Evolutionary conservation across 768 basidiomycete genomes (phyloP).

Genomic region (Pisolithus microcarpus): DNA sequence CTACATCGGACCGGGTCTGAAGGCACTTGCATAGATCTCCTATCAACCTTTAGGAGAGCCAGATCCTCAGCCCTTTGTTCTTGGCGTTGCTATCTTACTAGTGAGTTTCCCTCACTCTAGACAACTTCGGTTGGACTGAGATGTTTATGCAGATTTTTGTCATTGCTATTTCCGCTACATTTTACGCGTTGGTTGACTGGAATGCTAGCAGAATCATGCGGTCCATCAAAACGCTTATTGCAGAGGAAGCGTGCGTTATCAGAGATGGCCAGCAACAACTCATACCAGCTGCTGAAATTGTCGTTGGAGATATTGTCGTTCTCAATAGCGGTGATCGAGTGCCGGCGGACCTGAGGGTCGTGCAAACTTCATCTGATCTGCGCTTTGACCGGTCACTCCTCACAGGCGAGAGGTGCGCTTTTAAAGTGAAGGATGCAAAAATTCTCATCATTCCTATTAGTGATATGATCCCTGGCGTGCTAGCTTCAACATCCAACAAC

Average conservation of each 20-base stretch:
- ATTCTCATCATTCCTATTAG: conserved; percentile 12
- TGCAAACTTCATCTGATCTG: conserved; percentile 44
- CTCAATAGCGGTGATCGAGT: conserved; percentile 50
- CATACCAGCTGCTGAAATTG: conserved; percentile 47
- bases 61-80: conserved; percentile 34
- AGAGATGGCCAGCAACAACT: conserved; percentile 43
- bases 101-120: conserved; percentile 25
- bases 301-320: conserved; percentile 50
- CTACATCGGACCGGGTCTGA: conserved; percentile 5
- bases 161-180: conserved; percentile 35
- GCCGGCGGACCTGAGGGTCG: conserved; percentile 53
- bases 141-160: conserved; percentile 32
- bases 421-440: not conserved
- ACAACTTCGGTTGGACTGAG: not conserved
- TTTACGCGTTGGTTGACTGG: conserved; percentile 48
- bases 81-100: conserved; percentile 46
- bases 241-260: conserved; percentile 53
- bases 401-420: conserved; percentile 38
- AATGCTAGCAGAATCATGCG: conserved; percentile 45
- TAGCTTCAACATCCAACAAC: conserved; percentile 42
- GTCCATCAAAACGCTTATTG: conserved; percentile 52
- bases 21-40: conserved; percentile 34
- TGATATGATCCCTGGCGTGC: conserved; percentile 38
- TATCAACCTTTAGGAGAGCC: conserved; percentile 43
- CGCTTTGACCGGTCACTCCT: conserved; percentile 48